Conservation (phyloP, 2,329 filamentous ascomycete species). For the Aureobasidium sp. region DNA sequence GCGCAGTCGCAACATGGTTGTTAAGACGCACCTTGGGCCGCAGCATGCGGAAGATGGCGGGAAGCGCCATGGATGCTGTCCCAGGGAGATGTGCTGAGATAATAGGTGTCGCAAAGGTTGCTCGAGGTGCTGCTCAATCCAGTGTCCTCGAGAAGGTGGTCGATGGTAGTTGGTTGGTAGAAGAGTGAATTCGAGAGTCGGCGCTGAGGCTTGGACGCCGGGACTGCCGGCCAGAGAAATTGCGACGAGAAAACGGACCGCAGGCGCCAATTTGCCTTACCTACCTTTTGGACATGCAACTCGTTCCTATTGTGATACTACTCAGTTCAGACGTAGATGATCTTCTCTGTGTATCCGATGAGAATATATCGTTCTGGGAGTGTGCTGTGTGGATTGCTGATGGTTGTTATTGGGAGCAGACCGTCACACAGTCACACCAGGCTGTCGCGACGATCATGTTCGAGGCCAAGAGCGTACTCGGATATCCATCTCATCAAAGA, state of each 20-base stretch:
- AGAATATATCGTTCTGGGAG: background rate
- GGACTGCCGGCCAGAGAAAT: slow-evolving; percentile 6
- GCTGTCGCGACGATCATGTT: background rate
- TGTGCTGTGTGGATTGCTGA: background rate
- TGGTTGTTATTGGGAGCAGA: background rate
- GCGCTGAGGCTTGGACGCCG: background rate
- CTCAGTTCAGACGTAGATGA: background rate
- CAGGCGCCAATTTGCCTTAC: background rate
- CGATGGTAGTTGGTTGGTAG: background rate
- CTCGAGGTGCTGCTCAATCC: background rate
- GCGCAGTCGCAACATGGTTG: background rate
- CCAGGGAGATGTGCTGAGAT: background rate
- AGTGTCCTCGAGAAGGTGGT: background rate
- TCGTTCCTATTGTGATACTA: background rate
- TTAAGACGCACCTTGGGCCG: slow-evolving; percentile 11
- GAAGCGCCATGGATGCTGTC: slow-evolving; percentile 14
- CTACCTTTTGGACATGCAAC: background rate
- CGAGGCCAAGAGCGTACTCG: background rate
- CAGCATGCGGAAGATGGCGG: slow-evolving; percentile 18
- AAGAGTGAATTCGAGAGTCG: background rate
- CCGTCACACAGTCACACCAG: too few species aligned
- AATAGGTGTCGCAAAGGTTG: background rate
- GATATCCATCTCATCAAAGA: background rate
- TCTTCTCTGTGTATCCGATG: background rate
- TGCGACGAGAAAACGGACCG: slow-evolving; percentile 1